Evolutionary conservation across 768 basidiomycete species (phyloP), one percentile per base, ranked within the genome.

Genomic region (Terana coerulea): DNA sequence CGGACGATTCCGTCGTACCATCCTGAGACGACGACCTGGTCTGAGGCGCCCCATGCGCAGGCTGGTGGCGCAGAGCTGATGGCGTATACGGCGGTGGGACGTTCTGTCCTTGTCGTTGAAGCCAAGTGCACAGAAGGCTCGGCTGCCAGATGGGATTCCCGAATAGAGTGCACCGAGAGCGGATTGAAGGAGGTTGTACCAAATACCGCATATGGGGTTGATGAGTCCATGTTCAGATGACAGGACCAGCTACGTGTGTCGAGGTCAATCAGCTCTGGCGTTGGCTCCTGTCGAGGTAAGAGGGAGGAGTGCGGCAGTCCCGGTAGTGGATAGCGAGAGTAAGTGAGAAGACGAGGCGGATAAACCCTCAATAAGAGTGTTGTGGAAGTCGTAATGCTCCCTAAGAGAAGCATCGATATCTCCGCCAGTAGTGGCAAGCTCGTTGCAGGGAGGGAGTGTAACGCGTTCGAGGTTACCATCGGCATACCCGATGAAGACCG

Each of bases 1-100:
- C 79, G 76, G 29, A 89, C 84, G 42, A 74, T 64, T 10, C 90
- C 85, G 62, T 93, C 88, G 65, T 81, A 92, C 88, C 90, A 91
- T 1, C 88, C 91, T 1, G 87, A 85, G 31, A 89, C 74, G 21
- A 93, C 50, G 17, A 89, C 77, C 59, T 88, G 76, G 15, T 86
- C 80, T 3, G 87, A 86, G 1, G 77, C 68, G 3, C 89, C 88
- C 76, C 84, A 83, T 1, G 83, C 79, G 19, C 83, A 83, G 24
- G 79, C 73, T 0, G 74, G 72, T 0, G 87, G 83, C 6, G 80
- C 79, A 22, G 70, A 72, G 7, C 80, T 70, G 63, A 93, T 78
- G 36, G 79, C 85, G 68, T 91, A 91, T 9, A 90, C 90, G 1
- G 89, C 86, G 29, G 81, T 60, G 17, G 56, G 77, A 3, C 65